phyloP scores from a whole-genome alignment of 148 eudicot genomes.

The Talinum fruticosum region DNA sequence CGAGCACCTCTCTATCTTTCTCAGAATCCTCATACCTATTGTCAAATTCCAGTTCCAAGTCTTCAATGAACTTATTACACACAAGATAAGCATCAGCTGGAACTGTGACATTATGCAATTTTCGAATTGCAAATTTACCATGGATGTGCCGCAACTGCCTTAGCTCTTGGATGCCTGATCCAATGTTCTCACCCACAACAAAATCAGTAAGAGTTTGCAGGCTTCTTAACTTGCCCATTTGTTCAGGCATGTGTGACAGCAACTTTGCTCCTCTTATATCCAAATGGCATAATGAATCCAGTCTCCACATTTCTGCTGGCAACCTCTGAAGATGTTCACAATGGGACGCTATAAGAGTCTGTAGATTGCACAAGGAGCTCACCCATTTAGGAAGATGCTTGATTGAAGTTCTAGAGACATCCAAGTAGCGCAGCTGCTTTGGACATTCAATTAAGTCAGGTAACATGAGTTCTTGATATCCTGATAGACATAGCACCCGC shows the following conservation, averaged over 20 bases:
- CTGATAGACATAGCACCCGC: neutral
- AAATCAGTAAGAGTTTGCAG: slow-evolving; percentile 11
- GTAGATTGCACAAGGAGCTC: slow-evolving; percentile 3
- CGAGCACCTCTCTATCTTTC: neutral
- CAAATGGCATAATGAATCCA: slow-evolving; percentile 4
- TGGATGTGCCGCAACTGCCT: neutral
- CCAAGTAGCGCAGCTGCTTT: slow-evolving; percentile 14
- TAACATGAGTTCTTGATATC: neutral
- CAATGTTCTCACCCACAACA: slow-evolving; percentile 5
- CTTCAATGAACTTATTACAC: neutral
- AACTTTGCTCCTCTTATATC: slow-evolving; percentile 2
- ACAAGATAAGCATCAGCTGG: neutral
- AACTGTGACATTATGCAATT: neutral
- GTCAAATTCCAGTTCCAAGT: neutral
- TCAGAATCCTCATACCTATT: neutral
- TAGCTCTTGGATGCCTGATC: neutral
- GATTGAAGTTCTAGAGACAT: neutral
- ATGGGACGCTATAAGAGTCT: neutral
- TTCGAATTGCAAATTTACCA: neutral
- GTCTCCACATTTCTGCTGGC: neutral
- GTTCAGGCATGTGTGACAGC: slow-evolving; percentile 1
- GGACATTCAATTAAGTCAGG: slow-evolving; percentile 4
- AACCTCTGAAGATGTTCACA: neutral
- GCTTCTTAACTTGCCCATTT: neutral
- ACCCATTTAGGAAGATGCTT: neutral